phyloP scores from a whole-genome alignment of 345 rosid species.

The Aquilaria sinensis region DNA sequence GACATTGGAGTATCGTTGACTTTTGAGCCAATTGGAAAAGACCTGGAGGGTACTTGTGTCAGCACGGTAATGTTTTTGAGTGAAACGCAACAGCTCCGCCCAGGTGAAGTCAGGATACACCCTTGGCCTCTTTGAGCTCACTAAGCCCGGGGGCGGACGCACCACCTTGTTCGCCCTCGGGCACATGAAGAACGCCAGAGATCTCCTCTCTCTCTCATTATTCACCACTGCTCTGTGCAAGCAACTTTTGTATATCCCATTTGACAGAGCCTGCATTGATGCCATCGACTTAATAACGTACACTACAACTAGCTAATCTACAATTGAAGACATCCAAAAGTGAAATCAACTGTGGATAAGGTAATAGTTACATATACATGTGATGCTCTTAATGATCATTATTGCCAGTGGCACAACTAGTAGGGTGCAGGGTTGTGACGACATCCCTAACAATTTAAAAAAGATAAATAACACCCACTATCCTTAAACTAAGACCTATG shows the following conservation, averaged over 20 bases:
- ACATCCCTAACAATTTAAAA: too few species aligned
- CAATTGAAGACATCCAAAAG: too few species aligned
- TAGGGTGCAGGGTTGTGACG: too few species aligned
- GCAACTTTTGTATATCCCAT: conserved; percentile 58
- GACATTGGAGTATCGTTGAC: background rate
- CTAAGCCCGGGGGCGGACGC: conserved; percentile 32
- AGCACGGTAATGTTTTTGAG: conserved; percentile 50
- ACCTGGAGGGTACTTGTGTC: conserved; percentile 47
- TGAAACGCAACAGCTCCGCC: conserved; percentile 44
- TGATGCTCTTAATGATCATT: too few species aligned
- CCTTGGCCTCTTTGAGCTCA: conserved; percentile 27
- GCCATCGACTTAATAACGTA: too few species aligned
- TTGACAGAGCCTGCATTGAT: conserved; percentile 43
- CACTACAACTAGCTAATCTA: too few species aligned
- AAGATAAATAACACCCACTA: too few species aligned
- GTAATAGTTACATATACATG: too few species aligned
- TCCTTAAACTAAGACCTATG: too few species aligned
- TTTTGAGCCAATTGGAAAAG: conserved; percentile 41
- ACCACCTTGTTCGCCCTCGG: conserved; percentile 42
- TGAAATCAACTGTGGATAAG: too few species aligned
- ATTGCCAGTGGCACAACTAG: too few species aligned
- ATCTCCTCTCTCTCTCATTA: conserved; percentile 32
- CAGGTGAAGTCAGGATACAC: conserved; percentile 53
- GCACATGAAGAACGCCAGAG: conserved; percentile 54
- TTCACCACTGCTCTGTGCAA: conserved; percentile 65